phyloP scores from a whole-genome alignment of 495 filamentous ascomycete genomes.

The Antarctomyces pellizariae region DNA sequence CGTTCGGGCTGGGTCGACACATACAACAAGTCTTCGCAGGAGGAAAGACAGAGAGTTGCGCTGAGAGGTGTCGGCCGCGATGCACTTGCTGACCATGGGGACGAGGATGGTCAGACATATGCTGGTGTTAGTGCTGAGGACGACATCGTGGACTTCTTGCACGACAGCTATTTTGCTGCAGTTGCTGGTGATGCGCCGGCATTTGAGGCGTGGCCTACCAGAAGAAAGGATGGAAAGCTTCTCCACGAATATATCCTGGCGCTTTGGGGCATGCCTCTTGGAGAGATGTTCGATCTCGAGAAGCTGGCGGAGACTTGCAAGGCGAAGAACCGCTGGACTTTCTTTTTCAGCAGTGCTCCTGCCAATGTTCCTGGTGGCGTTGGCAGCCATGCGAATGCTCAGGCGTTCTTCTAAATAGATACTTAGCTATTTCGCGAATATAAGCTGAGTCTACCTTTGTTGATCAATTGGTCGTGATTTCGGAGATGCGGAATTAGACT shows the following conservation, averaged over 20 bases:
- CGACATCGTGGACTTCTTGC: slow-evolving; percentile 33
- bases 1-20: slow-evolving; percentile 34
- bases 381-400: slow-evolving; percentile 10
- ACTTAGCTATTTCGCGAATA: no score
- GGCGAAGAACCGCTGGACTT: slow-evolving; percentile 8
- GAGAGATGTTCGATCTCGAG: slow-evolving; percentile 35
- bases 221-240: slow-evolving; percentile 10
- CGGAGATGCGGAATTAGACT: no score
- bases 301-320: slow-evolving; percentile 13
- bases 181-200: slow-evolving; percentile 25
- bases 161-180: slow-evolving; percentile 35
- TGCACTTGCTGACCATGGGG: slow-evolving; percentile 11
- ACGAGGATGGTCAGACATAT: slow-evolving; percentile 21
- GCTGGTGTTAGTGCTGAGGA: slow-evolving; percentile 36
- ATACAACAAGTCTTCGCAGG: slow-evolving; percentile 20
- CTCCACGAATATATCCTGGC: slow-evolving; percentile 23
- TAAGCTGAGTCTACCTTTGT: no score
- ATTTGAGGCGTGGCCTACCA: slow-evolving; percentile 25
- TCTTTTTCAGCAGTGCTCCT: slow-evolving; percentile 10
- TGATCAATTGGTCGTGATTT: no score
- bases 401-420: slow-evolving; percentile 9
- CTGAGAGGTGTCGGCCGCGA: slow-evolving; percentile 17
- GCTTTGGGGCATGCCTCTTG: slow-evolving; percentile 32
- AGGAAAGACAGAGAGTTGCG: slow-evolving; percentile 18
- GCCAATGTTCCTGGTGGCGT: slow-evolving; percentile 9